phyloP scores from a whole-genome alignment of 192 early-diverging fungal species.

The Gonapodya prolifera region DNA sequence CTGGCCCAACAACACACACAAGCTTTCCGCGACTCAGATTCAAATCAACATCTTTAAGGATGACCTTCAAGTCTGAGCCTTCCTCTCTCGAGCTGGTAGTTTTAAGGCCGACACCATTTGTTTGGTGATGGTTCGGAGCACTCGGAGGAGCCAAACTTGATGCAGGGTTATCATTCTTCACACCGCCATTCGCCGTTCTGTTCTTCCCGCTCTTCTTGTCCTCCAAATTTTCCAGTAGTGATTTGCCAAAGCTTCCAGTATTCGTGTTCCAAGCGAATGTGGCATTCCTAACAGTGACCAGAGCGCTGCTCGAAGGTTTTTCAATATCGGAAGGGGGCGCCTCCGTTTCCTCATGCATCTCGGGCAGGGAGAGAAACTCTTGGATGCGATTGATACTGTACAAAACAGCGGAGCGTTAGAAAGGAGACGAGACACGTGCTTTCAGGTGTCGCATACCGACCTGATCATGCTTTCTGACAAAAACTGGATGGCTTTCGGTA shows the following conservation, averaged over 20 bases:
- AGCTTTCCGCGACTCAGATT: neutral
- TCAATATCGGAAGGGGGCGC: neutral
- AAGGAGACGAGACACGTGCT: too few species aligned
- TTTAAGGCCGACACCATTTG: neutral
- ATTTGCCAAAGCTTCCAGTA: too few species aligned
- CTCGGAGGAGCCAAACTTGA: too few species aligned
- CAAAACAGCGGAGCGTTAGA: too few species aligned
- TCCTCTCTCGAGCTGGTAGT: neutral
- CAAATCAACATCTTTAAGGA: neutral
- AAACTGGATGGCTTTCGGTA: neutral
- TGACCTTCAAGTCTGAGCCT: neutral
- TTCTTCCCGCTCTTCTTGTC: too few species aligned
- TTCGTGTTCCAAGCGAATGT: neutral
- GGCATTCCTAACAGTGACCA: neutral
- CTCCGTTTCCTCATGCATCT: neutral
- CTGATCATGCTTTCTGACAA: neutral
- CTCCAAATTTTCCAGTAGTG: too few species aligned
- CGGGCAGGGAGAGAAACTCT: neutral
- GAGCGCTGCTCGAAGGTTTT: neutral
- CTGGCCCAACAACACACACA: constrained; percentile 1
- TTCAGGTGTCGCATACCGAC: too few species aligned
- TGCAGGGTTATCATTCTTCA: too few species aligned
- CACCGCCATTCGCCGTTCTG: too few species aligned
- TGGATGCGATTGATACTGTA: neutral
- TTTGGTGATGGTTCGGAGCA: too few species aligned